A percentile compares a stretch with the other conserved stretches of the same genome.
These are phyloP conservation scores for Huntiella omanensis DNA, from an alignment of 2,329 filamentous ascomycete genomes.

Conservation along the genomic window DNA sequence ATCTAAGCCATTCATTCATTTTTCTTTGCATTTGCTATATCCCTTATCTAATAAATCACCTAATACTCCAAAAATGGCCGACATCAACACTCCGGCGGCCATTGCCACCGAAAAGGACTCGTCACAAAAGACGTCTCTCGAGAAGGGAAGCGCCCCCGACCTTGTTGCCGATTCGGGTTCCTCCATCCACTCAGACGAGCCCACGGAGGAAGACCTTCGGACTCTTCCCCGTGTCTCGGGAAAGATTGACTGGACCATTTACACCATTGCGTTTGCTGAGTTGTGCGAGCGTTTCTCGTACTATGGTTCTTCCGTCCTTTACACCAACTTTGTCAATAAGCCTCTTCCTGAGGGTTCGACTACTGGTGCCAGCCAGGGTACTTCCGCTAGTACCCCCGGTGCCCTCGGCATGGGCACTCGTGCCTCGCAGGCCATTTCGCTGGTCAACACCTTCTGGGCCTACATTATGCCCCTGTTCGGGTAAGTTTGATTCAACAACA, in stretches of 20 bases:
- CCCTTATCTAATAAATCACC: no score
- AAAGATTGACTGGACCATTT: constrained; percentile 45
- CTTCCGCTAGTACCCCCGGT: constrained; percentile 22
- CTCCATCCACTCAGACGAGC: constrained; percentile 21
- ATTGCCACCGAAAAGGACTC: background rate
- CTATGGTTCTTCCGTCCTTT: constrained; percentile 52
- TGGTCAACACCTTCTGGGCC: constrained; percentile 43
- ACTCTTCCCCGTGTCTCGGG: constrained; percentile 46
- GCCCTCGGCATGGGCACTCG: constrained; percentile 40
- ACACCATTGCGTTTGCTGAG: constrained; percentile 54
- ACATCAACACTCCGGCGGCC: constrained; percentile 1
- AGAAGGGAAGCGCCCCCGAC: constrained; percentile 13
- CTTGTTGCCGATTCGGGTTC: constrained; percentile 14
- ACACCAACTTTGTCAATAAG: constrained; percentile 46
- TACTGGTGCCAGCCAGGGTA: constrained; percentile 28
- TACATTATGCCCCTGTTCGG: constrained; percentile 40
- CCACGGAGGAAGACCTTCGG: constrained; percentile 41
- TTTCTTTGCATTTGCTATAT: background rate
- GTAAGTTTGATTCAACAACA: constrained; percentile 19
- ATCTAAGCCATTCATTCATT: background rate
- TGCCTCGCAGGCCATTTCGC: constrained; percentile 28
- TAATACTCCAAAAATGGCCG: background rate
- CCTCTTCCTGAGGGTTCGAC: constrained; percentile 32
- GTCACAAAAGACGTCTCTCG: constrained; percentile 1
- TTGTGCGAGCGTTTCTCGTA: constrained; percentile 62